Conservation (phyloP, 805 yeast genomes). For the Saturnispora hagleri region DNA sequence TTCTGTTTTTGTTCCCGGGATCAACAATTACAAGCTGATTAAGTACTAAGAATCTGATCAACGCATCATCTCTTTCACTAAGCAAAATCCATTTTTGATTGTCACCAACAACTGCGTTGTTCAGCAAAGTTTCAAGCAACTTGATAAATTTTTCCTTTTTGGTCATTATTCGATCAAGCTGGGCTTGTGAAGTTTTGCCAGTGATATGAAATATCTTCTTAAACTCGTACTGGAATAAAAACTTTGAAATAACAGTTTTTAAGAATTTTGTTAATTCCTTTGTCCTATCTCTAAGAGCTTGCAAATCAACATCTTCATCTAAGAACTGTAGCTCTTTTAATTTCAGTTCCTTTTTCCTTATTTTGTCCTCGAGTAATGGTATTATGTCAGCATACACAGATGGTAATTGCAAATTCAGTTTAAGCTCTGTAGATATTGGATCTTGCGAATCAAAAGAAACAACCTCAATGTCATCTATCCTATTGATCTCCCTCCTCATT, state of each 20-base stretch:
- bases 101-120: constrained; percentile 19
- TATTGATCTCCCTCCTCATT: neutral
- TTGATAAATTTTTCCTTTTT: constrained; percentile 20
- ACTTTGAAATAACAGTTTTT: constrained; percentile 21
- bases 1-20: constrained; percentile 20
- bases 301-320: constrained; percentile 7
- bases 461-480: neutral
- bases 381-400: neutral
- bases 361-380: neutral
- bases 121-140: constrained; percentile 25
- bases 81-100: constrained; percentile 1
- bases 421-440: neutral
- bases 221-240: constrained; percentile 22
- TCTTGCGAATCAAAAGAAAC: neutral
- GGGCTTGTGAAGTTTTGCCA: neutral
- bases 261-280: constrained; percentile 18
- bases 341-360: neutral
- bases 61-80: constrained; percentile 21
- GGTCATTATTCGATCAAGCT: constrained; percentile 14
- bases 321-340: neutral
- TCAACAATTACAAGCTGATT: constrained; percentile 24
- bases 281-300: constrained; percentile 15
- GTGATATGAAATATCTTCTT: constrained; percentile 13
- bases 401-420: neutral
- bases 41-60: constrained; percentile 25